Percentiles rank a stretch among this genome's conserved stretches.
These are phyloP conservation scores for Alternaria alternata DNA, from an alignment of 2,329 filamentous ascomycete species.

Conservation along the genomic window DNA sequence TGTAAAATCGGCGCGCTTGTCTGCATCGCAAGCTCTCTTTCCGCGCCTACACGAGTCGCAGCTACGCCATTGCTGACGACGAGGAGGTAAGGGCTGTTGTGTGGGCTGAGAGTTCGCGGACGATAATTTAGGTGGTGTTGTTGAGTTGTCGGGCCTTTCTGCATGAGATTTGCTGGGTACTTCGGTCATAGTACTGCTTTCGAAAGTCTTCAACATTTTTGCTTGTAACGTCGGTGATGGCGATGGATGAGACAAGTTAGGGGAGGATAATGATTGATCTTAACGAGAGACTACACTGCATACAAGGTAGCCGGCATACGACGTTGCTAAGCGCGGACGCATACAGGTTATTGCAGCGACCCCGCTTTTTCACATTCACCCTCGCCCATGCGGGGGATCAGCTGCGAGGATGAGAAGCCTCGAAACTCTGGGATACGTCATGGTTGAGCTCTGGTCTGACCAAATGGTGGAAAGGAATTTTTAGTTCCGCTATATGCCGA, in stretches of 20 bases:
- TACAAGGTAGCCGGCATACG: constrained; percentile 6
- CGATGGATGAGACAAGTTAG: background rate
- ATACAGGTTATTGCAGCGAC: constrained; percentile 7
- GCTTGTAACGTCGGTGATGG: background rate
- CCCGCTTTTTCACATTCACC: constrained; percentile 17
- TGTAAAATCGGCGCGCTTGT: constrained; percentile 35
- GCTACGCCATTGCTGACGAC: constrained; percentile 39
- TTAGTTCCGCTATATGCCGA: background rate
- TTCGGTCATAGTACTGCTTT: constrained; percentile 9
- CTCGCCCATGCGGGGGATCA: constrained; percentile 15
- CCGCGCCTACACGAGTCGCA: constrained; percentile 57
- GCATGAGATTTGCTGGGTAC: background rate
- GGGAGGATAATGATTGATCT: background rate
- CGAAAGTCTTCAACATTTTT: constrained; percentile 11
- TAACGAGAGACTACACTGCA: background rate
- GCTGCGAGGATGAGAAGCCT: constrained; percentile 10
- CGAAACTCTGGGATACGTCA: constrained; percentile 6
- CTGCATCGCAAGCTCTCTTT: constrained; percentile 55
- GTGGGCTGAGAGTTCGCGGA: background rate
- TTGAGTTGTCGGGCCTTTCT: background rate
- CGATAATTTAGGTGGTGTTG: background rate
- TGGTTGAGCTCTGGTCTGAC: background rate
- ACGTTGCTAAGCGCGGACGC: constrained; percentile 4
- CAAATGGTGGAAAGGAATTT: background rate
- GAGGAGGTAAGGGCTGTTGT: background rate